These are phyloP conservation scores for Exobasidium cylindrosporum DNA, from an alignment of 1,284 basidiomycete species.

Conservation along the genomic window DNA sequence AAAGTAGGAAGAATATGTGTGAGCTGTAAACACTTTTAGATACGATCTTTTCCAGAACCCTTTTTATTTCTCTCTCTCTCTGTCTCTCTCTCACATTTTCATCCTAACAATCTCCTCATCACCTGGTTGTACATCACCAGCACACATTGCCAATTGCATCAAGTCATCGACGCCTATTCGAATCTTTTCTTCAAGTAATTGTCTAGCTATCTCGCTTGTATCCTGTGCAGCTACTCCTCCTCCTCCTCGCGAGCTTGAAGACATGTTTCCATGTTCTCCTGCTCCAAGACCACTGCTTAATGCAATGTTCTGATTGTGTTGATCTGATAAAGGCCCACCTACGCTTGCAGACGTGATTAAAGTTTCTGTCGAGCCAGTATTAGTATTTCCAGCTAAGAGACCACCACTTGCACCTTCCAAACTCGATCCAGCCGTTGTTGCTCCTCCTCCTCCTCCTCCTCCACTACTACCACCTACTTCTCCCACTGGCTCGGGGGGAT, in stretches of 20 bases:
- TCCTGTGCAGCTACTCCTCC: neutral
- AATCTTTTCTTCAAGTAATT: slow-evolving; percentile 35
- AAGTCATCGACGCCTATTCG: slow-evolving; percentile 43
- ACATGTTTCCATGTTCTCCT: too few species aligned
- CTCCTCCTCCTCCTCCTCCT: neutral
- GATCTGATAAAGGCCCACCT: too few species aligned
- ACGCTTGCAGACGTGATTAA: too few species aligned
- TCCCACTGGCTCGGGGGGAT: neutral
- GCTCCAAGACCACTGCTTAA: too few species aligned
- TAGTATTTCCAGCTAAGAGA: too few species aligned
- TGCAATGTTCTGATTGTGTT: too few species aligned
- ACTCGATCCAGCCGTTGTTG: too few species aligned
- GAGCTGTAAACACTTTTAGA: neutral
- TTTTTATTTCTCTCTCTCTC: neutral
- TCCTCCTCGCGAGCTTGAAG: too few species aligned
- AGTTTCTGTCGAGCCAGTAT: too few species aligned
- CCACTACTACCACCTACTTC: neutral
- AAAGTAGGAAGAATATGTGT: neutral
- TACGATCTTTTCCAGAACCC: too few species aligned
- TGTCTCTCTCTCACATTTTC: slow-evolving; percentile 28
- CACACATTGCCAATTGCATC: slow-evolving; percentile 46
- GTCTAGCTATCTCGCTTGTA: neutral
- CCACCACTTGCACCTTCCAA: too few species aligned
- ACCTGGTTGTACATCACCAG: slow-evolving; percentile 45
- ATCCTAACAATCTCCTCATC: slow-evolving; percentile 35